phyloP scores from a whole-genome alignment of 2,329 filamentous ascomycete species.

The Thermoascus crustaceus region DNA sequence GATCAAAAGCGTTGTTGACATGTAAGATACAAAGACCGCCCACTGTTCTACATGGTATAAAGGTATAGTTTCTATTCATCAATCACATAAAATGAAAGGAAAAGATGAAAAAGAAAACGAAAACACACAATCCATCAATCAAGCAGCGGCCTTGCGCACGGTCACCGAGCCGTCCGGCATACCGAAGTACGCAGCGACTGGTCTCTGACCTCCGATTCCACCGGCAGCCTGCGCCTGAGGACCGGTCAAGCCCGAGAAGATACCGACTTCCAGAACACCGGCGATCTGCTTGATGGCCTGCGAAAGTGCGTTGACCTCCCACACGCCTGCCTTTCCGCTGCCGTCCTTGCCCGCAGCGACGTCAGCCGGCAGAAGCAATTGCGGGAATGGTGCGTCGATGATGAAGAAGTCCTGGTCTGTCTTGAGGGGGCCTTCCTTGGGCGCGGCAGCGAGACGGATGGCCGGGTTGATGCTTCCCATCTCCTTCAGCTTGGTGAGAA shows the following conservation, averaged over 20 bases:
- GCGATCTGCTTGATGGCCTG: slow-evolving; percentile 69
- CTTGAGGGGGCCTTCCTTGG: slow-evolving; percentile 74
- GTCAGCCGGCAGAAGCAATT: slow-evolving; percentile 59
- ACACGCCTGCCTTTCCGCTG: slow-evolving; percentile 57
- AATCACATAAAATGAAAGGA: not conserved
- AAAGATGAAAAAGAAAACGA: no score
- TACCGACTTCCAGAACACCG: slow-evolving; percentile 83
- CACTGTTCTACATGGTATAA: not conserved
- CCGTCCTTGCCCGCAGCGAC: slow-evolving; percentile 40
- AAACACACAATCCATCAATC: no score
- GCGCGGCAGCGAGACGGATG: slow-evolving; percentile 63
- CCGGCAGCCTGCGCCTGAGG: slow-evolving; percentile 55
- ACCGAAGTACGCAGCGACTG: slow-evolving; percentile 90
- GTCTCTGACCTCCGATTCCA: slow-evolving; percentile 71
- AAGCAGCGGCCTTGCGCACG: slow-evolving; percentile 38
- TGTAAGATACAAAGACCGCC: slow-evolving; percentile 1
- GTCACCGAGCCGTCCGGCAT: slow-evolving; percentile 67
- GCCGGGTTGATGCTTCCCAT: slow-evolving; percentile 66
- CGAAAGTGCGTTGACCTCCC: slow-evolving; percentile 72
- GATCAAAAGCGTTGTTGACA: not conserved
- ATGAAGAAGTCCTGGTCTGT: slow-evolving; percentile 85
- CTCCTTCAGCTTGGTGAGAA: slow-evolving; percentile 61
- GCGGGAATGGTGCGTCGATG: slow-evolving; percentile 81
- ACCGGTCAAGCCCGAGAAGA: slow-evolving; percentile 80
- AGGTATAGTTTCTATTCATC: not conserved